A percentile compares a stretch with the other conserved stretches of the same genome.
These are phyloP conservation scores for Xylaria sp. DNA, from an alignment of 495 filamentous ascomycete genomes.

Conservation along the genomic window DNA sequence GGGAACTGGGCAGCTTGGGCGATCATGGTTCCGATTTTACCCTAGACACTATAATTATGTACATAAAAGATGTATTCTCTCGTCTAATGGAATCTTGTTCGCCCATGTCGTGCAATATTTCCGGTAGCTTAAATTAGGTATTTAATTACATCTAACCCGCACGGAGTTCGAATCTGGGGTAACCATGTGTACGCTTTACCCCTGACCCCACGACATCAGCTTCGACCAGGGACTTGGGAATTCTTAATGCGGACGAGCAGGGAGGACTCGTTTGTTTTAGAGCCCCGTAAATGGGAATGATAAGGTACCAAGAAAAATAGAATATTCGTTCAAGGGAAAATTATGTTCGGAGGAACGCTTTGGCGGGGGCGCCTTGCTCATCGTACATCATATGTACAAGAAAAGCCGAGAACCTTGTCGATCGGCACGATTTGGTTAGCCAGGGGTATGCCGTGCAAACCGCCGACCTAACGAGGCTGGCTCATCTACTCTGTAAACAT, in stretches of 20 bases:
- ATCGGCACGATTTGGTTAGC: no score
- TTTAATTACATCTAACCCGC: neutral
- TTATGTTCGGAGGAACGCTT: no score
- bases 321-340: neutral
- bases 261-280: neutral
- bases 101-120: neutral
- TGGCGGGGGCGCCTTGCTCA: no score
- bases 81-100: slow-evolving; percentile 32
- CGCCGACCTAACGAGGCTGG: no score
- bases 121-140: neutral
- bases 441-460: no score
- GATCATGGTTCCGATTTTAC: slow-evolving; percentile 16
- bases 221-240: neutral
- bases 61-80: slow-evolving; percentile 32
- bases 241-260: neutral
- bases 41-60: slow-evolving; percentile 36
- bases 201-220: neutral
- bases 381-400: no score
- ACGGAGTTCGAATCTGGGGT: neutral
- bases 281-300: neutral
- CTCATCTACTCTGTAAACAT: no score
- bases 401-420: no score
- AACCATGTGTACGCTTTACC: neutral
- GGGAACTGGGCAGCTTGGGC: neutral
- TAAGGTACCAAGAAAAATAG: neutral